phyloP scores from a whole-genome alignment of 1,284 basidiomycete species.

The Sutorius eximius region DNA sequence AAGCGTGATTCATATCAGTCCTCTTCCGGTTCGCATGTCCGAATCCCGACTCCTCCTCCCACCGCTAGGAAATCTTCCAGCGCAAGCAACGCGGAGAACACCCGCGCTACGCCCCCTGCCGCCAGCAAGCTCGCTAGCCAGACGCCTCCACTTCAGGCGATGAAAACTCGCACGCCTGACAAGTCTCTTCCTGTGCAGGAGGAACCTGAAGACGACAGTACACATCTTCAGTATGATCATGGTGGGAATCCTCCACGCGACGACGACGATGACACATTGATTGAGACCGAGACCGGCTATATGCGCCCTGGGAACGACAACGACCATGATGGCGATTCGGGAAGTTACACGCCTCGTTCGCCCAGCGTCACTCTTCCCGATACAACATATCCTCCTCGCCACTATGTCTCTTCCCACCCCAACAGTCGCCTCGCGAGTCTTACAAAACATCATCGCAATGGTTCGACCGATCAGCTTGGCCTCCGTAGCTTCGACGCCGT shows the following conservation, averaged over 20 bases:
- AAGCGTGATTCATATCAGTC: slow-evolving; percentile 49
- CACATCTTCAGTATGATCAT: slow-evolving; percentile 29
- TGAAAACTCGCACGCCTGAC: slow-evolving; percentile 63
- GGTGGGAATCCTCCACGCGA: slow-evolving; percentile 40
- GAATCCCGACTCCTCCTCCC: slow-evolving; percentile 35
- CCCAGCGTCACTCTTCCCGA: slow-evolving; percentile 60
- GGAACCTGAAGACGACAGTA: slow-evolving; percentile 66
- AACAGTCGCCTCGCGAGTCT: slow-evolving; percentile 27
- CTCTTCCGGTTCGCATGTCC: slow-evolving; percentile 19
- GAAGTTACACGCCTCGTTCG: slow-evolving; percentile 70
- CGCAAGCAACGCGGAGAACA: slow-evolving; percentile 34
- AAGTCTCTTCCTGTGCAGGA: slow-evolving; percentile 76
- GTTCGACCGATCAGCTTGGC: slow-evolving; percentile 59
- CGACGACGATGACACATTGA: slow-evolving; percentile 51
- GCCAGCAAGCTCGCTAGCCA: slow-evolving; percentile 47
- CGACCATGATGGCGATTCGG: slow-evolving; percentile 33
- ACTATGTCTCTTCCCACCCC: slow-evolving; percentile 22
- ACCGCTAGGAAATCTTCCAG: slow-evolving; percentile 39
- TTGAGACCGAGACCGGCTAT: slow-evolving; percentile 43
- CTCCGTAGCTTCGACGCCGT: slow-evolving; percentile 56
- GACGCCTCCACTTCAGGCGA: slow-evolving; percentile 56
- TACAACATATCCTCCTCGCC: slow-evolving; percentile 25
- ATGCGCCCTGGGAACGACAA: slow-evolving; percentile 32
- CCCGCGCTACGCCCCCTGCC: slow-evolving; percentile 46
- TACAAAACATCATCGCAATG: slow-evolving; percentile 39